phyloP scores from a whole-genome alignment of 164 flowering plant genomes.

The Sextonia rubra region DNA sequence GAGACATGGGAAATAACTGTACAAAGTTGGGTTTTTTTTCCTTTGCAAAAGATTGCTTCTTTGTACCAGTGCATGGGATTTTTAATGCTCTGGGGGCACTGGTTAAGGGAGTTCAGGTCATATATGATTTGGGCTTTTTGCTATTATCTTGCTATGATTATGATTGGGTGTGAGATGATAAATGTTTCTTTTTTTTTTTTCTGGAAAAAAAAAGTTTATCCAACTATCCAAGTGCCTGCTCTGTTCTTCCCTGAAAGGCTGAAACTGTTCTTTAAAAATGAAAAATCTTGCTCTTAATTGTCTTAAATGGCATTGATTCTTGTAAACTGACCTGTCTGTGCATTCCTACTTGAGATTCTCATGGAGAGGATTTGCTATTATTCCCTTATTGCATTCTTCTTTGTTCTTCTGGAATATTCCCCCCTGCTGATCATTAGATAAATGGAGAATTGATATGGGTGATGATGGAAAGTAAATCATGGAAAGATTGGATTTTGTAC shows the following conservation, averaged over 20 bases:
- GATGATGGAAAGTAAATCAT: not conserved
- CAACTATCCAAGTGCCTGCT: not conserved
- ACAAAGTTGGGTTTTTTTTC: not conserved
- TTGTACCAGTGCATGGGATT: not conserved
- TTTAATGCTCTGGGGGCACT: not conserved
- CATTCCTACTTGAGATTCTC: not conserved
- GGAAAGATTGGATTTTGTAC: not conserved
- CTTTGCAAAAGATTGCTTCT: not conserved
- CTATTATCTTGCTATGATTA: not conserved
- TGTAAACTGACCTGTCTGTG: not conserved
- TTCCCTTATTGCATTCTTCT: not conserved
- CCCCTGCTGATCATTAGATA: not conserved
- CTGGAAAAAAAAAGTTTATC: not conserved
- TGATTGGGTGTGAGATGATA: not conserved
- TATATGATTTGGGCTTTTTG: not conserved
- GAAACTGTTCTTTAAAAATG: not conserved
- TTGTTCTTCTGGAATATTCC: not conserved
- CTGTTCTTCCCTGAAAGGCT: not conserved
- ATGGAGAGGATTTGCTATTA: not conserved
- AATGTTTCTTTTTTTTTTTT: not conserved
- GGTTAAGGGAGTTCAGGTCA: not conserved
- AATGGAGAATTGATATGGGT: not conserved
- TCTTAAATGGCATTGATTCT: not conserved
- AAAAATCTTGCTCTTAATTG: not conserved
- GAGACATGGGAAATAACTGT: not conserved